Evolutionary conservation across 2,329 filamentous ascomycete genomes (phyloP).

Genomic region (Colletotrichum orchidophilum): DNA sequence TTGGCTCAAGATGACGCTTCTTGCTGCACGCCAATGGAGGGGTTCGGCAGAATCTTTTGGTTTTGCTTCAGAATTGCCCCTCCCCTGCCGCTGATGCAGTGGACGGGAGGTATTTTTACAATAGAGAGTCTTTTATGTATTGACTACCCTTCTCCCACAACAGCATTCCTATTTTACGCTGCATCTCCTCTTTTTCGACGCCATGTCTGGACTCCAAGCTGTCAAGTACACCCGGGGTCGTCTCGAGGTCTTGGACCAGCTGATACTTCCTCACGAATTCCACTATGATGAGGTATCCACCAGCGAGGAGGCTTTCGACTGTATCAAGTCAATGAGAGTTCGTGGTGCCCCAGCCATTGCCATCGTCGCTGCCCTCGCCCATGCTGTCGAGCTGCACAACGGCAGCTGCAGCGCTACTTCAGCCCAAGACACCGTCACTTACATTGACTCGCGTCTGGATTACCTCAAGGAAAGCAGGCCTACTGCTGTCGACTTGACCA

Average conservation of each 20-base stretch:
- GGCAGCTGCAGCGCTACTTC: slow-evolving; percentile 57
- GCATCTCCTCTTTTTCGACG: background rate
- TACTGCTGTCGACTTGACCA: slow-evolving; percentile 93
- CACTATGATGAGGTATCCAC: slow-evolving; percentile 79
- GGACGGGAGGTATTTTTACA: no score
- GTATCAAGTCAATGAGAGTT: slow-evolving; percentile 82
- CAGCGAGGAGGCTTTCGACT: slow-evolving; percentile 81
- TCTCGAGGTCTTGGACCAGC: slow-evolving; percentile 83
- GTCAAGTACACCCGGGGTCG: slow-evolving; percentile 79
- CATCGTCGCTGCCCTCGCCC: slow-evolving; percentile 91
- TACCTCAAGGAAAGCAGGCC: slow-evolving; percentile 91
- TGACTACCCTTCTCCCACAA: background rate
- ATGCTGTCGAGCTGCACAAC: slow-evolving; percentile 83
- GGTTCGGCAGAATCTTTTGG: slow-evolving; percentile 38
- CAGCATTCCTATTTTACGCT: background rate
- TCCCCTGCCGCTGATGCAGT: background rate
- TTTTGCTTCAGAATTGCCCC: slow-evolving; percentile 20
- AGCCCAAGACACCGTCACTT: slow-evolving; percentile 68
- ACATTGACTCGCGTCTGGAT: slow-evolving; percentile 80
- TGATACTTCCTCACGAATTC: slow-evolving; percentile 82
- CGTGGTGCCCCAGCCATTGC: slow-evolving; percentile 92
- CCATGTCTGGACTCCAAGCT: slow-evolving; percentile 73
- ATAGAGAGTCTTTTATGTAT: background rate
- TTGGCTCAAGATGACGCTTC: slow-evolving; percentile 20
- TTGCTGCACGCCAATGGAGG: slow-evolving; percentile 28